Percentiles rank a stretch among this genome's conserved stretches.
These are phyloP conservation scores for Alnus glutinosa DNA, from an alignment of 306 rosid species.

Conservation along the genomic window DNA sequence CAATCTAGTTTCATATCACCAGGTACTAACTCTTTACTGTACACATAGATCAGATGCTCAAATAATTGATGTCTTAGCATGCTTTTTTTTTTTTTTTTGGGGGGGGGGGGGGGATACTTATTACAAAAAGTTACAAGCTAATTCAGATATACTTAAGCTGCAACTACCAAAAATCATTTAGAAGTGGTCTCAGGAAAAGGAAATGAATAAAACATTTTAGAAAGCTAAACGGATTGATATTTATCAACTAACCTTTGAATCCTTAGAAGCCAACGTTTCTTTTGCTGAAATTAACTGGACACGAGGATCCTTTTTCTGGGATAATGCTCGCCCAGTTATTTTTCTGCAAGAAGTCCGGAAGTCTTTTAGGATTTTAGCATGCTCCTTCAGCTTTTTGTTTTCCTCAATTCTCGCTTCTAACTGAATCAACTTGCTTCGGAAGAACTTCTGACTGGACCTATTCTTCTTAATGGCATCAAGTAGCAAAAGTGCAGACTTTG, in stretches of 20 bases:
- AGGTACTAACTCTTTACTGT: neutral
- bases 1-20: neutral
- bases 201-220: neutral
- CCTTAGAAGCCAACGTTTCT: constrained; percentile 39
- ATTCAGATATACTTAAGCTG: neutral
- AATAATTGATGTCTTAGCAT: neutral
- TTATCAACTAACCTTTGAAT: constrained; percentile 55
- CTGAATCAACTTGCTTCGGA: constrained; percentile 61
- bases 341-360: constrained; percentile 68
- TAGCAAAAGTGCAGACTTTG: constrained; percentile 63
- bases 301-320: constrained; percentile 69
- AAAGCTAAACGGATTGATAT: constrained; percentile 13
- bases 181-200: constrained; percentile 8
- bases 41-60: neutral
- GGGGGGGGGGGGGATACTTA: neutral
- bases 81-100: neutral
- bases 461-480: constrained; percentile 79
- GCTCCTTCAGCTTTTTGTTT: constrained; percentile 57
- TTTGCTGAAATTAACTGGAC: constrained; percentile 71
- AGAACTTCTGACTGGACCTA: constrained; percentile 64
- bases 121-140: neutral
- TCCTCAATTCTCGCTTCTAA: constrained; percentile 83
- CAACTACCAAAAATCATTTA: neutral
- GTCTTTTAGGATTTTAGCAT: constrained; percentile 72
- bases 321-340: constrained; percentile 65